These are phyloP conservation scores for Pseudohyphozyma bogoriensis DNA, from an alignment of 768 basidiomycete species.

Conservation along the genomic window DNA sequence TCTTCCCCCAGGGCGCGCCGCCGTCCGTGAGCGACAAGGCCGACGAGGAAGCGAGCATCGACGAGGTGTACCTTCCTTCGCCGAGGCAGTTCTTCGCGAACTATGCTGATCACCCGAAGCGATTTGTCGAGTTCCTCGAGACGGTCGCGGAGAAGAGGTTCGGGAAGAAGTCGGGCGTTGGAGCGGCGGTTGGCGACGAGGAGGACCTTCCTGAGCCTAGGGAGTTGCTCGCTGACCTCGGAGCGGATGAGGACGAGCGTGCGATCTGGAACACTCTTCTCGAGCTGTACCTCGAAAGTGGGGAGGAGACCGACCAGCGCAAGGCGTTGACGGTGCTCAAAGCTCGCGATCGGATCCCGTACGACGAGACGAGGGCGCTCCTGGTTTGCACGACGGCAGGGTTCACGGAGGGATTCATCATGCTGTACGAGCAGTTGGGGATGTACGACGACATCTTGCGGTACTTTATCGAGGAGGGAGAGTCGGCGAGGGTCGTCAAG, in stretches of 20 bases:
- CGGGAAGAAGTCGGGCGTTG: conserved; percentile 40
- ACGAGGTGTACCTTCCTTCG: conserved; percentile 6
- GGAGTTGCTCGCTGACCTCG: conserved; percentile 27
- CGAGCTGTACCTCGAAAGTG: conserved; percentile 64
- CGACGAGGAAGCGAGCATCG: not conserved
- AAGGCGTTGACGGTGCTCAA: conserved; percentile 68
- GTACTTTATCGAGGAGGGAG: conserved; percentile 39
- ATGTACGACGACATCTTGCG: conserved; percentile 94
- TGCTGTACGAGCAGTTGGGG: conserved; percentile 84
- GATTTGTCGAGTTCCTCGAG: conserved; percentile 81
- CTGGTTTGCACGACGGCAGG: conserved; percentile 77
- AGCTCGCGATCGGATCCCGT: conserved; percentile 48
- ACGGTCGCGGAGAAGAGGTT: conserved; percentile 68
- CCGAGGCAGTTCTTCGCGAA: conserved; percentile 74
- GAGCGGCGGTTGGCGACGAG: not conserved
- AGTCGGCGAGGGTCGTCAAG: conserved; percentile 54
- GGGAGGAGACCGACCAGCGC: conserved; percentile 45
- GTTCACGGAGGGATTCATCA: conserved; percentile 74
- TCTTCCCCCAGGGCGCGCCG: not conserved
- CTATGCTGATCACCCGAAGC: conserved; percentile 75
- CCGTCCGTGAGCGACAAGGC: not conserved
- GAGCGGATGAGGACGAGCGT: conserved; percentile 54
- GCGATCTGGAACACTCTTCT: conserved; percentile 93
- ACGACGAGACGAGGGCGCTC: conserved; percentile 84
- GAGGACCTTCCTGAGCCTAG: conserved; percentile 26